Base-by-base conservation (phyloP, 805 yeast species). In the Kodamaea lidongshanica region DNA sequence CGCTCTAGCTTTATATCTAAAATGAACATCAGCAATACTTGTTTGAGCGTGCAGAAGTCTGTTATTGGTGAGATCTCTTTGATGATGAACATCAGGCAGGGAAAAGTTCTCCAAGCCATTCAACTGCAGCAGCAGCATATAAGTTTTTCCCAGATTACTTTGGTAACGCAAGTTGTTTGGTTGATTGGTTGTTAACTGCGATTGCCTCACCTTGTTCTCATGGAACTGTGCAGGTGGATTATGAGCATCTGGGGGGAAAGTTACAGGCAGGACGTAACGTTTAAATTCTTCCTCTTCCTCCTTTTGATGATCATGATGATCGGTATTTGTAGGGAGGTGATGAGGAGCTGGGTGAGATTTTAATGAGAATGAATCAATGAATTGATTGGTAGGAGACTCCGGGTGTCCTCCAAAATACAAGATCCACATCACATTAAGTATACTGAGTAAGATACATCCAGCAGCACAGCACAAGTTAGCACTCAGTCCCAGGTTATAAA, bases 371-470 rank as follows among this genome's bases (percentile, higher is more conserved):
- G 92, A 81, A 62, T 86, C 95, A 33, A 89, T 72, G 64, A 79
- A 83, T 47, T 80, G 77, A 51, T 84, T 86, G 7, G 84, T 65
- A 19, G 95, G 89, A n/a, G 94, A 79, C 30, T 83, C 83, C 32
- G 84, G 83, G 38, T 89, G 89, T 14, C 94, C 81, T 16, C 97
- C 97, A 52, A 80, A 84, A 57, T 86, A 88, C 37, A 86, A 65
- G 25, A 89, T 66, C 95, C 96, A 92, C 37, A 83, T 60, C 27
- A 88, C 51, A 52, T 92, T 86, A 37, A 85, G 66, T 54, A 89
- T 85, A 11, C 92, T 77, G 25, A 86, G 61, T 28, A 89, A 62
- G 34, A 89, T 83, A 42, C 84, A 80, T 5, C 98, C 97, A 0
- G 97, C 96, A 3, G 94, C 83, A 6, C 94, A 88, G 15, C 96